These are phyloP conservation scores for Sarocladiaceae sp. DNA, from an alignment of 2,329 filamentous ascomycete genomes.

Conservation along the genomic window DNA sequence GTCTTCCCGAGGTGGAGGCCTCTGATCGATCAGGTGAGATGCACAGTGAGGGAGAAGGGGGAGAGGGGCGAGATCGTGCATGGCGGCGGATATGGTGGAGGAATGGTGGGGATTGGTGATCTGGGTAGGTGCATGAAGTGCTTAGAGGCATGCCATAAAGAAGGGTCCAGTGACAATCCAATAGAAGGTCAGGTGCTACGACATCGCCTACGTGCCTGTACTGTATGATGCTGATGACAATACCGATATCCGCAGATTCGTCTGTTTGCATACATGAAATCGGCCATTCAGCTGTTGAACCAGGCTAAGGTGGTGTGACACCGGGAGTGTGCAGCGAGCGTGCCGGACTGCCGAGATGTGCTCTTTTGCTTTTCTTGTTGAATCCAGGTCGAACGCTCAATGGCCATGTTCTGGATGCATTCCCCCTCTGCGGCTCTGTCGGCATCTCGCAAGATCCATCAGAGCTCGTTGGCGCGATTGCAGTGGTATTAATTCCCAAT, in stretches of 20 bases:
- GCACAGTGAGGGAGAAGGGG: neutral
- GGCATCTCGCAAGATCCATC: slow-evolving; percentile 2
- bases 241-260: too few relatives aligned
- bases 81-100: neutral
- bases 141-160: neutral
- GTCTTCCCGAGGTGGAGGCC: neutral
- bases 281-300: neutral
- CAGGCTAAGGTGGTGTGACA: slow-evolving; percentile 1
- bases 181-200: too few relatives aligned
- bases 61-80: neutral
- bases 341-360: slow-evolving; percentile 7
- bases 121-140: neutral
- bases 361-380: neutral
- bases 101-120: neutral
- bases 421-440: slow-evolving; percentile 5
- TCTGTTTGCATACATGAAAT: too few relatives aligned
- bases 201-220: too few relatives aligned
- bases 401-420: slow-evolving; percentile 6
- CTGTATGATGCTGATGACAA: too few relatives aligned
- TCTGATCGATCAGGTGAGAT: too few relatives aligned
- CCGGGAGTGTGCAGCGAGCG: neutral
- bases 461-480: too few relatives aligned
- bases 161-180: neutral
- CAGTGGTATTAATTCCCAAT: too few relatives aligned
- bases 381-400: neutral